Percentiles rank a stretch among this genome's conserved stretches.
Conservation (phyloP, 805 yeast species). For the Zygosaccharomyces bailii region DNA sequence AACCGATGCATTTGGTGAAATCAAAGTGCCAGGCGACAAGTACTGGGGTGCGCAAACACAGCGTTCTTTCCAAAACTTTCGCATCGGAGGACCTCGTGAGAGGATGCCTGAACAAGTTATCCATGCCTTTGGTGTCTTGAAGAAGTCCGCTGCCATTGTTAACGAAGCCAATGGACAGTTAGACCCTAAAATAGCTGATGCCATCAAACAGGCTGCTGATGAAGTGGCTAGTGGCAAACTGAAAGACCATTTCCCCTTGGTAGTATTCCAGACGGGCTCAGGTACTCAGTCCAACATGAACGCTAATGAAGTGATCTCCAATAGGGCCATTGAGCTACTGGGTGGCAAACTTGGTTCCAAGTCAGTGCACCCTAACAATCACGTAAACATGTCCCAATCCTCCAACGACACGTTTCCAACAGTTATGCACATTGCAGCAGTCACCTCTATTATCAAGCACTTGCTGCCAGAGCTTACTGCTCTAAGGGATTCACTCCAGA, state of each 20-base stretch:
- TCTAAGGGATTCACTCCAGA: slow-evolving; percentile 73
- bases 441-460: slow-evolving; percentile 71
- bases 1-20: slow-evolving; percentile 95
- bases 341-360: slow-evolving; percentile 93
- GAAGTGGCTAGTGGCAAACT: slow-evolving; percentile 92
- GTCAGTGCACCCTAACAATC: slow-evolving; percentile 96
- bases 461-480: slow-evolving; percentile 77
- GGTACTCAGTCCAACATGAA: slow-evolving; percentile 99
- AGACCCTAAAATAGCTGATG: slow-evolving; percentile 77
- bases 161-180: slow-evolving; percentile 76
- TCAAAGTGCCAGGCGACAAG: slow-evolving; percentile 78
- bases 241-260: slow-evolving; percentile 93
- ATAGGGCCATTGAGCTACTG: slow-evolving; percentile 93
- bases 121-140: slow-evolving; percentile 87
- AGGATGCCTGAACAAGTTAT: slow-evolving; percentile 88
- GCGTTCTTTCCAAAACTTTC: slow-evolving; percentile 88
- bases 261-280: slow-evolving; percentile 97
- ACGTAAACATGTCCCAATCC: slow-evolving; percentile 97
- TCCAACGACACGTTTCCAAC: slow-evolving; percentile 99
- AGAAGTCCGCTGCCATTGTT: slow-evolving; percentile 92
- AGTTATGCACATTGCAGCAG: slow-evolving; percentile 99
- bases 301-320: slow-evolving; percentile 97
- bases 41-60: slow-evolving; percentile 99
- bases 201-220: slow-evolving; percentile 90
- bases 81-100: slow-evolving; percentile 91